Evolutionary conservation across 139 green algal genomes (phyloP), one percentile per base, ranked within the genome.

Genomic region (Chlorella ohadii): DNA sequence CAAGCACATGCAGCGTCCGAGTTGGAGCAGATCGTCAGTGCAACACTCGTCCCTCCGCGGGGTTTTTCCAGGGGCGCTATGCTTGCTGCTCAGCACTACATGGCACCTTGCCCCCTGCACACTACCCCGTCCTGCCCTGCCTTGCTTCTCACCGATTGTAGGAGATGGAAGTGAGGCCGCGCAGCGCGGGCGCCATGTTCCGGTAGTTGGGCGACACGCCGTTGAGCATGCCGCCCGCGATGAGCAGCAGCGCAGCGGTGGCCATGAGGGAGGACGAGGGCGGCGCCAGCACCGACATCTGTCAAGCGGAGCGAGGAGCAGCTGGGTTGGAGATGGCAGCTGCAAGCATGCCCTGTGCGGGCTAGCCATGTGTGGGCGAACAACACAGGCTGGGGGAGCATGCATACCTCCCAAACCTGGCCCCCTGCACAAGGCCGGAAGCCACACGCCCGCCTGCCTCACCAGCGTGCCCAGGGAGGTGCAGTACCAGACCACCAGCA

Each of bases 211-310:
- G 89, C 33, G 79, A 84, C 11, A 92, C 78, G n/a, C 89, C 89
- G 72, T 92, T 92, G 47, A 92, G 79, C 82, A 92, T 92, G 39
- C 88, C 88, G 12, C 89, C 88, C 6, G 47, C 39, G 34, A 71
- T 84, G 36, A 55, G 63, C 27, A 80, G 63, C 70, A 90, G 57
- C 38, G 88, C 73, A 23, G 90, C 86, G 9, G 82, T 68, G 33
- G 89, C 88, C 55, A 92, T 84, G 72, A 92, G 89, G 5, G 84
- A 84, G 83, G 84, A 90, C 51, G 87, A 71, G 61, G 82, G 81
- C 6, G 61, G 74, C n/a, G 87, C 66, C 34, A 89, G 33, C n/a
- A 91, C 67, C 1, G 73, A 85, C 80, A 89, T 83, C 51, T 59
- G 51, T 27, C n/a, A 84, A 28, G 74, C 82, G 84, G 57, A 11